These are phyloP conservation scores for Apiospora phragmitis DNA, from an alignment of 2,329 filamentous ascomycete genomes.

Conservation along the genomic window DNA sequence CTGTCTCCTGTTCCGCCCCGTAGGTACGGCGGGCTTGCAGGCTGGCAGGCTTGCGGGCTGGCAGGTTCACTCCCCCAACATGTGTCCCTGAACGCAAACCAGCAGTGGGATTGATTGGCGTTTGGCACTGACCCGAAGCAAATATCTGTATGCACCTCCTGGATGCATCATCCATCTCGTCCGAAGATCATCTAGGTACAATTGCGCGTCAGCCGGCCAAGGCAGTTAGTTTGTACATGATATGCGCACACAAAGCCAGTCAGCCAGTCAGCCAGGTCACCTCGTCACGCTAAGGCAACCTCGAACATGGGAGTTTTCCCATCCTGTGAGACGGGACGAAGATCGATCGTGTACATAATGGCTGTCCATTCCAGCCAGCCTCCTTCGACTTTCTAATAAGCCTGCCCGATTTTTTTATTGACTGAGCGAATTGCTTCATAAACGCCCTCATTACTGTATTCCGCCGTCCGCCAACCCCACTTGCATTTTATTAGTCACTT, in stretches of 20 bases:
- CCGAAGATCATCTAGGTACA: not conserved
- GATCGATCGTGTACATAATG: not conserved
- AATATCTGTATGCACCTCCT: not conserved
- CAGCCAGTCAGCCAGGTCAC: not conserved
- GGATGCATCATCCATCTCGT: not conserved
- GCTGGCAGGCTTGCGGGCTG: no score
- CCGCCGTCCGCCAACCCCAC: not conserved
- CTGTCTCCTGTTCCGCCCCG: not conserved
- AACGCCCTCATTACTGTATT: not conserved
- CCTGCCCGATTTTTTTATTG: not conserved
- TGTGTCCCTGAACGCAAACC: not conserved
- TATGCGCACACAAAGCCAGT: not conserved
- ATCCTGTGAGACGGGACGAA: not conserved
- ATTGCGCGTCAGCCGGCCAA: constrained; percentile 3
- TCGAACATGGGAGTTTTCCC: not conserved
- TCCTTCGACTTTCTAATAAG: not conserved
- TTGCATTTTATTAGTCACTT: not conserved
- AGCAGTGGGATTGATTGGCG: not conserved
- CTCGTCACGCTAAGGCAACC: not conserved
- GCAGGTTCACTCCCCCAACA: not conserved
- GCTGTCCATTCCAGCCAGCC: not conserved
- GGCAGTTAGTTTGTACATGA: not conserved
- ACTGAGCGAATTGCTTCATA: not conserved
- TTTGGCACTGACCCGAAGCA: not conserved
- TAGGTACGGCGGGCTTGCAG: not conserved